Percentiles rank a stretch among this genome's conserved stretches.
Evolutionary conservation across 139 green algal species (phyloP).

Genomic region (Coccomyxa sp.): DNA sequence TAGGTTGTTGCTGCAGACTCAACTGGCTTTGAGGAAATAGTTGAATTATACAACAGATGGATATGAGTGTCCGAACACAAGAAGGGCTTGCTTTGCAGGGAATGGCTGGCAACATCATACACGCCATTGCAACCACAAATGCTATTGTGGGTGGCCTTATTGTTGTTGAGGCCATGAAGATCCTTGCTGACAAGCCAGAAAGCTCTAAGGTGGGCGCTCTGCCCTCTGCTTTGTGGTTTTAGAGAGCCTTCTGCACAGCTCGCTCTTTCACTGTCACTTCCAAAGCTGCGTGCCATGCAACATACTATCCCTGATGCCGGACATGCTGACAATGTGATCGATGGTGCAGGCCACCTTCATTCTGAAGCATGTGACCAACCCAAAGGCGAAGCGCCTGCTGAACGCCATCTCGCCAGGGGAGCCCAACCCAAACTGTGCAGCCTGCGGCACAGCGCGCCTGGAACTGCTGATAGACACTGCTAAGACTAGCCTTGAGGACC

Average conservation of each 20-base stretch:
- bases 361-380: constrained; percentile 30
- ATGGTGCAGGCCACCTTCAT: constrained; percentile 46
- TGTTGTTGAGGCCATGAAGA: constrained; percentile 86
- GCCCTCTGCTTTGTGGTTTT: too few species aligned
- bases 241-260: too few species aligned
- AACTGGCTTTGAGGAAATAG: too few species aligned
- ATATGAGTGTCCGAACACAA: too few species aligned
- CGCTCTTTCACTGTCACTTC: too few species aligned
- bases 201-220: constrained; percentile 8
- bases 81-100: constrained; percentile 43
- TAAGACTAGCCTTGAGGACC: constrained; percentile 46
- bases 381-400: constrained; percentile 16
- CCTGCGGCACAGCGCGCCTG: constrained; percentile 71
- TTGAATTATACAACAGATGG: too few species aligned
- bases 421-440: constrained; percentile 63
- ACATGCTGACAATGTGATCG: too few species aligned
- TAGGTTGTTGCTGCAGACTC: too few species aligned
- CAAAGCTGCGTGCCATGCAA: too few species aligned
- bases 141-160: constrained; percentile 92
- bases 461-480: constrained; percentile 49
- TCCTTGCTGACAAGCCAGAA: constrained; percentile 51
- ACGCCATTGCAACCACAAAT: constrained; percentile 99
- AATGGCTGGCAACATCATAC: constrained; percentile 99
- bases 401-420: constrained; percentile 13
- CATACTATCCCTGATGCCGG: too few species aligned